phyloP scores from a whole-genome alignment of 306 rosid species.

The Malus domestica region ASM211411v1 NC_041795.1:5010501-5011000 shows the following conservation, averaged over 20 bases:
- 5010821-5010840: neutral
- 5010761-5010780: neutral
- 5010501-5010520: neutral
- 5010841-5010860: neutral
- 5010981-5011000: neutral
- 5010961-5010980: neutral
- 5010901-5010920: too few species aligned
- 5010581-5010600: neutral
- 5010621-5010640: conserved; percentile 39
- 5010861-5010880: neutral
- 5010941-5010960: neutral
- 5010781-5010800: neutral
- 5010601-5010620: neutral
- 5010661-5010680: conserved; percentile 96
- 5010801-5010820: neutral
- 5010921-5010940: too few species aligned
- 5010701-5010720: conserved; percentile 99
- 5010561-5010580: neutral
- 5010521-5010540: neutral
- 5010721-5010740: conserved; percentile 96
- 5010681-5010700: conserved; percentile 95
- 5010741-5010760: conserved; percentile 34
- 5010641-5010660: conserved; percentile 78
- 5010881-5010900: neutral
- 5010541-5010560: neutral